phyloP scores from a whole-genome alignment of 345 rosid genomes.

The Arabis hirsuta region DNA sequence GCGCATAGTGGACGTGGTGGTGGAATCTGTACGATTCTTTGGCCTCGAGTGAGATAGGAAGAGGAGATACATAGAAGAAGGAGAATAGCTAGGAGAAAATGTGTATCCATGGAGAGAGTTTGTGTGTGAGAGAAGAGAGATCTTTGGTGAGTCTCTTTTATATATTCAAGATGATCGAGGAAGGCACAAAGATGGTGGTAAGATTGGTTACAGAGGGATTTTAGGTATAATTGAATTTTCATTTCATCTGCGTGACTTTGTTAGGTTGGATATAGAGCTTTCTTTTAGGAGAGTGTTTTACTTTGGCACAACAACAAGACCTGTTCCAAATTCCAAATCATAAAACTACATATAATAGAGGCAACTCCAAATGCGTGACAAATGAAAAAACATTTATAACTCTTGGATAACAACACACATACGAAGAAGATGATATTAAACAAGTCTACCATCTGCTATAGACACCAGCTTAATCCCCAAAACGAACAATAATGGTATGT shows the following conservation, averaged over 20 bases:
- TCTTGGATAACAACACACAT: neutral
- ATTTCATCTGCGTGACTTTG: conserved; percentile 38
- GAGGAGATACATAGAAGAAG: conserved; percentile 16
- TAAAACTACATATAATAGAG: neutral
- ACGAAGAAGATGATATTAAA: neutral
- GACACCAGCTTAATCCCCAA: neutral
- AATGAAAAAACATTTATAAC: neutral
- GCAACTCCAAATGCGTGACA: conserved; percentile 32
- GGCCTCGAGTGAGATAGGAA: conserved; percentile 35
- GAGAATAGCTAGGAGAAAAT: conserved; percentile 28
- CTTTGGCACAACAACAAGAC: conserved; percentile 22
- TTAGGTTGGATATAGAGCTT: conserved; percentile 41
- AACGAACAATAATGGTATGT: neutral
- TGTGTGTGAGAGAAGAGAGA: conserved; percentile 15
- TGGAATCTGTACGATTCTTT: conserved; percentile 38
- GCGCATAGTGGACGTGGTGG: conserved; percentile 63
- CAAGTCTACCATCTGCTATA: neutral
- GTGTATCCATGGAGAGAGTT: conserved; percentile 23
- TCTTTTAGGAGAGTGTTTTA: conserved; percentile 34
- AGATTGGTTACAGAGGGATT: conserved; percentile 35
- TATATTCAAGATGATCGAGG: conserved; percentile 17
- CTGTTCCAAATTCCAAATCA: conserved; percentile 28
- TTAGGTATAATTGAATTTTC: conserved; percentile 30
- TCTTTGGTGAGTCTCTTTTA: conserved; percentile 31
- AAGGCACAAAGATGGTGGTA: conserved; percentile 32